These are phyloP conservation scores for Juncus effusus DNA, from an alignment of 176 grass and related monocot genomes.

Conservation along the genomic window DNA sequence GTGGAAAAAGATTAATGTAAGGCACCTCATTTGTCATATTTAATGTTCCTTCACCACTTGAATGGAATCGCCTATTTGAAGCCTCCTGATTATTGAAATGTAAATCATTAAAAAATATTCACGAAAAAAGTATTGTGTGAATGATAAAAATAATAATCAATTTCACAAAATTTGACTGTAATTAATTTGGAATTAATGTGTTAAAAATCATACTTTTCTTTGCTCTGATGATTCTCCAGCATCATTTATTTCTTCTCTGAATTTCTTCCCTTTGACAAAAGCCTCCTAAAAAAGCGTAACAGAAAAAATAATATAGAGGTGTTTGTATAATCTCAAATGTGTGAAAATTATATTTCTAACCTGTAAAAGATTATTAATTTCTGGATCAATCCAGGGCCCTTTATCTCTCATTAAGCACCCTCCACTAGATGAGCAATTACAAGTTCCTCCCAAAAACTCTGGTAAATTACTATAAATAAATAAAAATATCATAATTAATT, in stretches of 20 bases:
- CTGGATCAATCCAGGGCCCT: constrained; percentile 68
- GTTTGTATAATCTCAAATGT: constrained; percentile 3
- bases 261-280: constrained; percentile 41
- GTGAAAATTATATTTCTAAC: constrained; percentile 40
- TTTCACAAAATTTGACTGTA: no score
- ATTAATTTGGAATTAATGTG: constrained; percentile 1
- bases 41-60: constrained; percentile 9
- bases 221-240: constrained; percentile 17
- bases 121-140: no score
- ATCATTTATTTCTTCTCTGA: constrained; percentile 3
- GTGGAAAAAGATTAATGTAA: neutral
- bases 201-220: constrained; percentile 18
- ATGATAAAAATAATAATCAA: no score
- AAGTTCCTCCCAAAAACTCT: constrained; percentile 71
- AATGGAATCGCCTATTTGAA: neutral
- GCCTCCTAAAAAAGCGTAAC: constrained; percentile 40
- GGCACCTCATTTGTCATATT: neutral
- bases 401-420: constrained; percentile 86
- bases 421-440: constrained; percentile 58
- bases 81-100: constrained; percentile 11
- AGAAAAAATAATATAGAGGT: constrained; percentile 24
- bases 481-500: constrained; percentile 20
- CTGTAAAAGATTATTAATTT: constrained; percentile 51
- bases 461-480: constrained; percentile 75
- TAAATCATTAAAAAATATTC: no score